Conservation (phyloP, 495 filamentous ascomycete genomes). For the Tuber calosporum region DNA sequence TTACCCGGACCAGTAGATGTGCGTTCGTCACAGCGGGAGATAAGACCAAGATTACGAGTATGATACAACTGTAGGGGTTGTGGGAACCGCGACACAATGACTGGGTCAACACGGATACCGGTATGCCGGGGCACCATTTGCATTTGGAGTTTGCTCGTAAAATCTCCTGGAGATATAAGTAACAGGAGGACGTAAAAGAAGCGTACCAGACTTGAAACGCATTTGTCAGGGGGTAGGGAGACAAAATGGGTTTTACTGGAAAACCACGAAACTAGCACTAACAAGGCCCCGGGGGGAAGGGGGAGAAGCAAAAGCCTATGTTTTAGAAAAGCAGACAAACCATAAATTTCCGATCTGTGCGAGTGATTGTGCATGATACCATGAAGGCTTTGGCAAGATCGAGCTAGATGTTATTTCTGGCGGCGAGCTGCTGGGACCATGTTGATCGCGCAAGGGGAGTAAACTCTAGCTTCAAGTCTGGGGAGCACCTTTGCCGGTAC, state of each 20-base stretch:
- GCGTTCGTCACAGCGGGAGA: neutral
- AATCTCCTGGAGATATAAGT: neutral
- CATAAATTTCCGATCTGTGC: neutral
- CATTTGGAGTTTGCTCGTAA: neutral
- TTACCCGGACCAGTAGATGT: neutral
- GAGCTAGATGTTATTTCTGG: neutral
- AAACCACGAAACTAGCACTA: neutral
- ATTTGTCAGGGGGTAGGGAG: neutral
- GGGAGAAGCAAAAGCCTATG: neutral
- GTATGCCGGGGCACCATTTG: neutral
- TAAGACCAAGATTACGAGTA: neutral
- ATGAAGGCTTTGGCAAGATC: neutral
- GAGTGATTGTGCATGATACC: neutral
- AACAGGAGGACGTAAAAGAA: neutral
- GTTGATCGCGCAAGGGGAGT: neutral
- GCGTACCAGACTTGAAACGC: neutral
- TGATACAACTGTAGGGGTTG: neutral
- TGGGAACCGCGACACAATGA: neutral
- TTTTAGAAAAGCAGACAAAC: neutral
- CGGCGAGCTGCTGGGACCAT: neutral
- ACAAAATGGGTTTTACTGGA: neutral
- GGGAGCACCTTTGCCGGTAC: too few relatives aligned
- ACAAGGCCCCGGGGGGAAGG: neutral
- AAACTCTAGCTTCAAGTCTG: too few relatives aligned
- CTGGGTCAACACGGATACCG: neutral